phyloP scores from a whole-genome alignment of 2,329 filamentous ascomycete genomes.

The Trichoderma sp. region DNA sequence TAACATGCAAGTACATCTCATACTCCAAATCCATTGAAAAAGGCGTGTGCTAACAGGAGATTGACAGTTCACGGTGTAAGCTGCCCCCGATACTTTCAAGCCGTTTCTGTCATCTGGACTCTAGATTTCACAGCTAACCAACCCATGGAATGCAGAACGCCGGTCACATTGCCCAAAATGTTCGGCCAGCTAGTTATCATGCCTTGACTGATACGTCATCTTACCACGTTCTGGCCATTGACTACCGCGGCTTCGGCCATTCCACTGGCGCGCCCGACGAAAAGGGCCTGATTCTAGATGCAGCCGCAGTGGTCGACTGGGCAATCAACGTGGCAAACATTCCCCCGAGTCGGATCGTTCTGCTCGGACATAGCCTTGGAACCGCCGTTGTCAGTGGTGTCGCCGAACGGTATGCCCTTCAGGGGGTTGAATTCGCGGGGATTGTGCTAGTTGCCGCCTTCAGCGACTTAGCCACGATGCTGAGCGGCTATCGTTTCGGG shows the following conservation, averaged over 20 bases:
- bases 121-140: conserved; percentile 32
- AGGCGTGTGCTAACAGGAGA: not conserved
- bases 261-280: conserved; percentile 81
- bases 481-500: conserved; percentile 74
- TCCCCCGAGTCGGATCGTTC: conserved; percentile 67
- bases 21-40: not conserved
- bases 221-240: conserved; percentile 81
- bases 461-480: conserved; percentile 67
- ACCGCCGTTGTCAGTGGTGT: conserved; percentile 78
- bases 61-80: conserved; percentile 60
- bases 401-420: conserved; percentile 63
- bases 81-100: not conserved
- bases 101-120: not conserved
- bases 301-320: conserved; percentile 69
- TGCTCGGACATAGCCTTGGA: conserved; percentile 84
- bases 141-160: conserved; percentile 61
- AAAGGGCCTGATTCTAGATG: conserved; percentile 76
- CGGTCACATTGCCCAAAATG: conserved; percentile 76
- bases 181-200: conserved; percentile 75
- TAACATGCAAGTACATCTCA: conserved; percentile 53
- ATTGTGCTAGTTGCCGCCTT: conserved; percentile 79
- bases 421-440: conserved; percentile 69
- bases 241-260: conserved; percentile 85
- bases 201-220: conserved; percentile 68
- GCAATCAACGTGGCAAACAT: conserved; percentile 63